phyloP scores from a whole-genome alignment of 768 basidiomycete genomes.

The Rhizopogon roseolus region DNA sequence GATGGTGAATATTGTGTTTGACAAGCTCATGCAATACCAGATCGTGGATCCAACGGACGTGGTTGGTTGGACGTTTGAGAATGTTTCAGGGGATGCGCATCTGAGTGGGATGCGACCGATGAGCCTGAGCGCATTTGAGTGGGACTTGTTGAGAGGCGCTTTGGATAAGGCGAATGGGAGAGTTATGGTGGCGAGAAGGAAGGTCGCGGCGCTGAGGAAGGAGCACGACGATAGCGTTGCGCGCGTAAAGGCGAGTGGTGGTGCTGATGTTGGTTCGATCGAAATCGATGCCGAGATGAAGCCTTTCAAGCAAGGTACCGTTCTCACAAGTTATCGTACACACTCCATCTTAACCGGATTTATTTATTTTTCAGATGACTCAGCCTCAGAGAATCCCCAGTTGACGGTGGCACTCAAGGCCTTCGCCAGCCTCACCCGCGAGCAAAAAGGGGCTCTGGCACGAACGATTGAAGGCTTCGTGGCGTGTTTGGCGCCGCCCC shows the following conservation, averaged over 20 bases:
- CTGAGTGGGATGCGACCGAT: conserved; percentile 28
- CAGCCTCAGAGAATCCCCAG: conserved; percentile 57
- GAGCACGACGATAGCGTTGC: conserved; percentile 88
- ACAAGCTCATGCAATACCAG: conserved; percentile 98
- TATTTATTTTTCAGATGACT: conserved; percentile 33
- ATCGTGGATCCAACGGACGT: conserved; percentile 94
- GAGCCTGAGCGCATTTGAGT: conserved; percentile 62
- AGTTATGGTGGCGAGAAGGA: conserved; percentile 71
- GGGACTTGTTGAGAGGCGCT: conserved; percentile 80
- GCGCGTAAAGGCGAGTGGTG: conserved; percentile 59
- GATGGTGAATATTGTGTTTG: conserved; percentile 88
- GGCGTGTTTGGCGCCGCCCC: conserved; percentile 46
- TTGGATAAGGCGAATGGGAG: conserved; percentile 90
- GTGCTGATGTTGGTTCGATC: conserved; percentile 44
- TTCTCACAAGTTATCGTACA: not conserved
- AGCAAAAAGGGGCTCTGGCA: conserved; percentile 72
- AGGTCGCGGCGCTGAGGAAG: conserved; percentile 70
- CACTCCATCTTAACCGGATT: conserved; percentile 1
- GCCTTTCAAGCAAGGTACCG: conserved; percentile 37
- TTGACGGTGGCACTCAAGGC: conserved; percentile 73
- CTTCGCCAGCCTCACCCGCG: conserved; percentile 64
- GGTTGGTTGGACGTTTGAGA: conserved; percentile 75
- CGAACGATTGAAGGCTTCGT: conserved; percentile 77
- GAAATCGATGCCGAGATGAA: conserved; percentile 76
- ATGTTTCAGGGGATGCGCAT: conserved; percentile 40